Evolutionary conservation across 2,329 filamentous ascomycete genomes (phyloP), one percentile per base, ranked within the genome.

Genomic region (Phymatotrichopsis omnivora): DNA sequence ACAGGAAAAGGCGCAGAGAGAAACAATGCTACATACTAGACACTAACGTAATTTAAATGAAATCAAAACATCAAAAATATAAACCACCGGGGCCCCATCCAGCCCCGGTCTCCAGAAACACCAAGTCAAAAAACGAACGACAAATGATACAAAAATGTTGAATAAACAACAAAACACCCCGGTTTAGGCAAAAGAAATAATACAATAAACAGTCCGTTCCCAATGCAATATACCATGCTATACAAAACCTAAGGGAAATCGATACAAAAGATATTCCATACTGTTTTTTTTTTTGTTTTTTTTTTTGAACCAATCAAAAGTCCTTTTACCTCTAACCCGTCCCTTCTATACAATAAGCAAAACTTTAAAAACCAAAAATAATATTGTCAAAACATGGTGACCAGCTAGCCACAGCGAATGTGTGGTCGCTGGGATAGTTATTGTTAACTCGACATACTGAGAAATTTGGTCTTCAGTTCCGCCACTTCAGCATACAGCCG

Each of bases 401-500:
- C 8, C 14, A 8, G 27, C 8, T 29, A 29, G 14, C 8, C 14
- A 29, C 27, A n/a, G 27, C 14, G 27, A n/a, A 29, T 14, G 27
- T 29, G 27, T 8, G 27, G 8, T 29, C 8, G 27, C 14, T 8
- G 45, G 46, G 42, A 46, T 49, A 47, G 38, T 17, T 27, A 36
- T 33, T 36, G 38, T 28, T 32, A 43, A 30, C 28, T 34, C 44
- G 38, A 25, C 34, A 42, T 29, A 40, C 25, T 17, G 28, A 22
- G 25, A 30, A 42, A 51, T 60, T 72, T 72, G 54, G 80, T 68
- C 60, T 71, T 74, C 67, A 85, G 79, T 45, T 72, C 68, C 54
- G 77, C 69, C 54, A 89, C 75, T 58, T 75, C 70, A 40, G 68
- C 71, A 64, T 87, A 79, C 42, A 91, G 70, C 61, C 70, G 73